Conservation (phyloP, 306 rosid species). For the Pyrus bretschneideri region DNA sequence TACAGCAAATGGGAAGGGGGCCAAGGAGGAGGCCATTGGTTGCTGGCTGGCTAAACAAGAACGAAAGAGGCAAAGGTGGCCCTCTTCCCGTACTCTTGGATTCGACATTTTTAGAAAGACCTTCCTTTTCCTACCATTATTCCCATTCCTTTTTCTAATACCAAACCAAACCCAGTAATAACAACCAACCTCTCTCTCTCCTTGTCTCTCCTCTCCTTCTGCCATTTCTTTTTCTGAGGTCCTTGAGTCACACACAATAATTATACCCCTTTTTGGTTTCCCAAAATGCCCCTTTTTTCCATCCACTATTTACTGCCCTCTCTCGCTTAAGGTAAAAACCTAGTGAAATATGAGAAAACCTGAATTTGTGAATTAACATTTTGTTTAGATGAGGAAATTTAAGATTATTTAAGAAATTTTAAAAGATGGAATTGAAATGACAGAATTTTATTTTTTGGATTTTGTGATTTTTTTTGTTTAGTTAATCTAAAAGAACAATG, state of each 20-base stretch:
- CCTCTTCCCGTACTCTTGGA: slow-evolving; percentile 97
- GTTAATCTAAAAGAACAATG: too few species aligned
- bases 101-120: slow-evolving; percentile 69
- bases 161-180: slow-evolving; percentile 21
- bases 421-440: too few species aligned
- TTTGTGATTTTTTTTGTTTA: too few species aligned
- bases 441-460: too few species aligned
- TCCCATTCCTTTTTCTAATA: slow-evolving; percentile 47
- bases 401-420: too few species aligned
- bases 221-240: not conserved
- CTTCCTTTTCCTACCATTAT: slow-evolving; percentile 59
- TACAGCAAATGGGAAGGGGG: slow-evolving; percentile 32
- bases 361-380: not conserved
- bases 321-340: slow-evolving; percentile 27
- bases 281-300: slow-evolving; percentile 21
- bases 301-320: slow-evolving; percentile 8
- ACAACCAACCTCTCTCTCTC: not conserved
- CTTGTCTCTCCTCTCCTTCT: not conserved
- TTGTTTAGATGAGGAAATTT: too few species aligned
- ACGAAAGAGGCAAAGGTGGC: slow-evolving; percentile 75
- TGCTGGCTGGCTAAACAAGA: slow-evolving; percentile 16
- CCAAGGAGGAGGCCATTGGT: slow-evolving; percentile 23
- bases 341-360: slow-evolving; percentile 10
- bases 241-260: not conserved
- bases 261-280: not conserved